Evolutionary conservation across 257 asterid genomes (phyloP), one percentile per base, ranked within the genome.

Genomic region (Solanum medicagineum): DNA sequence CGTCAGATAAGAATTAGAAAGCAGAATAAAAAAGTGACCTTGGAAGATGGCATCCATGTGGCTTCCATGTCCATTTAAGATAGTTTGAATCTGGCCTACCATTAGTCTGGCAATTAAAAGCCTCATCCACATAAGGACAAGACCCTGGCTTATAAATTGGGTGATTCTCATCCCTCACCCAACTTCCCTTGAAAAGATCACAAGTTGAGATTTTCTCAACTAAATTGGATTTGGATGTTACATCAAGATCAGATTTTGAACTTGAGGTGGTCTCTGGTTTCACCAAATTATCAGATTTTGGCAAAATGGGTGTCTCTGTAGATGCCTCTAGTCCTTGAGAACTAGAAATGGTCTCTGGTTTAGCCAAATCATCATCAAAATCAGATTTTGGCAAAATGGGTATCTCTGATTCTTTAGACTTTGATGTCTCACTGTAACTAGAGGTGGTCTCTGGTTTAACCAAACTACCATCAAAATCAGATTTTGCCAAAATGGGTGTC

Each of bases 61-160:
- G 99, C 80, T 92, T 92, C 99, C 99, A 97, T 88, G 93, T 90
- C 98, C 98, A 95, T 42, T 95, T 92, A 44, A 93, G 83, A 85
- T 97, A 97, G 19, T 85, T 93, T 29, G 92, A 91, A 47, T 97
- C 99, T 9, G 93, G 95, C 91, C 99, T 93, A 42, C 99, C 99
- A 68, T 97, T 97, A 63, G 84, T 86, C 89, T 92, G 97, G 57
- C 99, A 97, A 88, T 94, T 95, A 84, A 90, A 96, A 85, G 89
- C 99, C 63, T 93, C 99, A 74, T 97, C 98, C 10, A 97, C 98
- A 65, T 92, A 95, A 5, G 98, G 98, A 86, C 99, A 96, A 88
- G 95, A 87, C 45, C 98, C 96, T 5, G 95, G 92, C 6, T 42
- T 81, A 86, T 95, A 96, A 73, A 94, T 88, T 20, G 99, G 98